phyloP scores from a whole-genome alignment of 176 grass and related monocot species.

The Cymbopogon citratus region DNA sequence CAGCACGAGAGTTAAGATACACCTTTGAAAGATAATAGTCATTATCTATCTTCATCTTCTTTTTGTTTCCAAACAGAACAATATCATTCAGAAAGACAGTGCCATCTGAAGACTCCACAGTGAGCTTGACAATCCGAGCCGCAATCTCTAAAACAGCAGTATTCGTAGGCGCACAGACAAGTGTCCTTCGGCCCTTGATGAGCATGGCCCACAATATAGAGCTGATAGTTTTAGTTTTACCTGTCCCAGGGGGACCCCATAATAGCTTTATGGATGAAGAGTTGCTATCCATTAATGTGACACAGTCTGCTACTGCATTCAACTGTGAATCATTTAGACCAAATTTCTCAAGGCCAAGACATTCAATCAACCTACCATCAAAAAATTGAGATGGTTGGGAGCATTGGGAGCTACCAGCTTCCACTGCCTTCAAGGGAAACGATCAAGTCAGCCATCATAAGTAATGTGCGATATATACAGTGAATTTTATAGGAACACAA shows the following conservation, averaged over 20 bases:
- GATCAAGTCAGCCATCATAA: background rate
- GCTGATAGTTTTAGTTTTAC: constrained; percentile 59
- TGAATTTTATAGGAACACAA: background rate
- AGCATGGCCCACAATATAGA: constrained; percentile 35
- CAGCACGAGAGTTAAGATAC: constrained; percentile 6
- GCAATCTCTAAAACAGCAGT: constrained; percentile 44
- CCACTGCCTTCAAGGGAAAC: background rate
- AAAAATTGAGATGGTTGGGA: background rate
- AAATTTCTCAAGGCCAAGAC: constrained; percentile 5
- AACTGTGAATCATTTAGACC: constrained; percentile 45
- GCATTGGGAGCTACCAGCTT: background rate
- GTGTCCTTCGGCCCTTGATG: constrained; percentile 2
- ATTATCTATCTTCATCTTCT: constrained; percentile 22
- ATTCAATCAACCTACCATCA: background rate
- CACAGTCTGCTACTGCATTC: constrained; percentile 30
- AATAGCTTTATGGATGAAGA: constrained; percentile 35
- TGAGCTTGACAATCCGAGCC: constrained; percentile 22
- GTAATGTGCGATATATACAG: background rate
- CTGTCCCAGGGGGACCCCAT: constrained; percentile 51
- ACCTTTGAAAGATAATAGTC: constrained; percentile 5
- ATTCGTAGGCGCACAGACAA: constrained; percentile 54
- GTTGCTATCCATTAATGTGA: background rate
- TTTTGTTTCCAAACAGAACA: constrained; percentile 40
- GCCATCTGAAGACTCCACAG: constrained; percentile 11
- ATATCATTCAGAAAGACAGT: constrained; percentile 31